Base-by-base conservation (phyloP, 2,329 filamentous ascomycete genomes). In the Pyricularia pennisetigena region DNA sequence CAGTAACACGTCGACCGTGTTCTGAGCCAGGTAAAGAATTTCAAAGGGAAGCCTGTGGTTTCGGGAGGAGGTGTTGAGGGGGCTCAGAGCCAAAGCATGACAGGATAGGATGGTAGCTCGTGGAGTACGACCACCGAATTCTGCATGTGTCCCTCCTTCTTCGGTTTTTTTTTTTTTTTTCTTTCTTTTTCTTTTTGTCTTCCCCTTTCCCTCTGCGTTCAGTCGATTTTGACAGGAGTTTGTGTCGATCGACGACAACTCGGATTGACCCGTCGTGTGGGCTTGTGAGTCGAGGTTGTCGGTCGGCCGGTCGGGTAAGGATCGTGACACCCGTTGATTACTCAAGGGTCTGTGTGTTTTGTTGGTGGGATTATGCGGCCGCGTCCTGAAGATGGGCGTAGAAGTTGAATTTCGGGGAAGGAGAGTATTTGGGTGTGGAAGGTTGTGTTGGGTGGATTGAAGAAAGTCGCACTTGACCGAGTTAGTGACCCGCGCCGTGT, bases 1-100 rank as follows among this genome's bases (percentile, higher is more conserved):
- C 79, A 80, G 79, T 80, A 80, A 64, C 66, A 67, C 67, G 67
- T 35, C 23, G 49, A 57, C 74, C 73, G 67, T 74, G 75, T 79
- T 79, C 79, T 78, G 79, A 79, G 79, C 79, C 79, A 80, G 79
- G 75, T 74, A 69, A 66, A 30, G 64, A 24, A 41, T 67, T 57
- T 23, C 16, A 49, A 49, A 49, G 63, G 63, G 28, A 32, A 29
- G 26, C 63, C 63, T 23, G 28, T 28, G 28, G 28, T 64, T 24
- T 64, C 23, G 32, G 63, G 28, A 30, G 41, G 41, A 49, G 41
- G 14, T n/a, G 8, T n/a, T 49, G 16, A 49, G 41, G 35, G 35
- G 41, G 62, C 63, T 65, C 29, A 65, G 63, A 65, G 63, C 63
- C 63, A 24, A 65, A 65, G 63, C 63, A 65, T 30, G 29, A 41